phyloP scores from a whole-genome alignment of 148 eudicot genomes.

The Heliamphora exappendiculata region DNA sequence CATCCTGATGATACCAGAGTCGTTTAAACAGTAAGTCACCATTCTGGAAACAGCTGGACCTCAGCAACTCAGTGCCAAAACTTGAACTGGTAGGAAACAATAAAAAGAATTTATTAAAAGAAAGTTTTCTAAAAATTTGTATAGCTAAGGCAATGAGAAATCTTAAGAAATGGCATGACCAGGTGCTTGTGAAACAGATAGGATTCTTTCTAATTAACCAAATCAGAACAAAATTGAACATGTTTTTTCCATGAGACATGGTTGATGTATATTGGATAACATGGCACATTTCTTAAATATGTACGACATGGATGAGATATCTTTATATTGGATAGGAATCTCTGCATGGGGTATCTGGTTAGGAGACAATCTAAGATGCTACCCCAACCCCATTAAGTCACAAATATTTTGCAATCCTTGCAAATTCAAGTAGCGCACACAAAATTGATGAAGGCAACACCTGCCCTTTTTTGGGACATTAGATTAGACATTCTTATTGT shows the following conservation, averaged over 20 bases:
- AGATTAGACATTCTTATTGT: no score
- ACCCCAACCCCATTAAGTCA: neutral
- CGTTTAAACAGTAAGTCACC: neutral
- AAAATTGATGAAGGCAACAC: neutral
- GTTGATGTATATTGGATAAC: no score
- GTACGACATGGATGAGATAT: neutral
- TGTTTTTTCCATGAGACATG: neutral
- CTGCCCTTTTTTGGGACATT: no score
- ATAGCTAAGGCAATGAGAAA: neutral
- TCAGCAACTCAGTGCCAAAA: conserved; percentile 3
- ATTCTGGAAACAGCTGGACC: neutral
- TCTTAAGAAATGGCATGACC: neutral
- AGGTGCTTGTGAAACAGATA: neutral
- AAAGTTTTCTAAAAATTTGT: neutral
- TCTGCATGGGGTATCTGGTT: neutral
- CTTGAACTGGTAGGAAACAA: neutral
- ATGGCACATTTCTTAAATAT: neutral
- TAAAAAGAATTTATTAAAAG: neutral
- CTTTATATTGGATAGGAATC: neutral
- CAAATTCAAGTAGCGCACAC: neutral
- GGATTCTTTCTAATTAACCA: neutral
- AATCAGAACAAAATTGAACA: neutral
- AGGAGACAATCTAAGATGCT: neutral
- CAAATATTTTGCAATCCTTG: neutral
- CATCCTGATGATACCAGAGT: neutral